Evolutionary conservation across 2,329 filamentous ascomycete genomes (phyloP).

Genomic region (Corniculantispora saksenae): DNA sequence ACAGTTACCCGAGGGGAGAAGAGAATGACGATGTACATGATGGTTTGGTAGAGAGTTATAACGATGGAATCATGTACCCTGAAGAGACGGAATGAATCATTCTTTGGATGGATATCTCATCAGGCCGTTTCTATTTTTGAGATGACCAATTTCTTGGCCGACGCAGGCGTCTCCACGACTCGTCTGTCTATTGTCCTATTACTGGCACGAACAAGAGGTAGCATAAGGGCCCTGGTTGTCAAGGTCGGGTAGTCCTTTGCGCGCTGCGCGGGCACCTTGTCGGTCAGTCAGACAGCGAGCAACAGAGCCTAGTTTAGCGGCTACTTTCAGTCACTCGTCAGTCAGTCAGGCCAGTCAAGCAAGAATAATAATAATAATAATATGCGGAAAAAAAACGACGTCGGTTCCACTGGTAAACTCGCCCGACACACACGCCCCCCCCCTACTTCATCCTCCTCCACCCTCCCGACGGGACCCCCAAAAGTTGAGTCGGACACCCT

Average conservation of each 20-base stretch:
- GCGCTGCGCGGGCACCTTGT: neutral
- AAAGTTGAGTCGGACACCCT: neutral
- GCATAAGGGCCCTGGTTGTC: neutral
- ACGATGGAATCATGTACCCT: no score
- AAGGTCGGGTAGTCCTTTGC: neutral
- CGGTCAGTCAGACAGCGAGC: neutral
- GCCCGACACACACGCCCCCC: neutral
- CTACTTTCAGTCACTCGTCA: no score
- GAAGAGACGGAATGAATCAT: neutral
- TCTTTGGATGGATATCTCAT: no score
- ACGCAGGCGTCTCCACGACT: neutral
- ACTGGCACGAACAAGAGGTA: neutral
- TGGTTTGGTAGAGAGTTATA: no score
- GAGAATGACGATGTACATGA: no score
- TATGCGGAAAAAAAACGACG: neutral
- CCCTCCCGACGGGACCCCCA: neutral
- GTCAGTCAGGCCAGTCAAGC: no score
- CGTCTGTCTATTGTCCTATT: neutral
- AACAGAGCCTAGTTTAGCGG: neutral
- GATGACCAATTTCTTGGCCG: neutral
- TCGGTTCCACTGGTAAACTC: slow-evolving; percentile 4
- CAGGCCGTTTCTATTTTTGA: neutral
- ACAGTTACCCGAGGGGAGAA: no score
- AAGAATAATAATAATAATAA: no score
- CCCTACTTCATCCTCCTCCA: neutral